phyloP scores from a whole-genome alignment of 2,329 filamentous ascomycete species.

The Phaeomoniella chlamydospora region DNA sequence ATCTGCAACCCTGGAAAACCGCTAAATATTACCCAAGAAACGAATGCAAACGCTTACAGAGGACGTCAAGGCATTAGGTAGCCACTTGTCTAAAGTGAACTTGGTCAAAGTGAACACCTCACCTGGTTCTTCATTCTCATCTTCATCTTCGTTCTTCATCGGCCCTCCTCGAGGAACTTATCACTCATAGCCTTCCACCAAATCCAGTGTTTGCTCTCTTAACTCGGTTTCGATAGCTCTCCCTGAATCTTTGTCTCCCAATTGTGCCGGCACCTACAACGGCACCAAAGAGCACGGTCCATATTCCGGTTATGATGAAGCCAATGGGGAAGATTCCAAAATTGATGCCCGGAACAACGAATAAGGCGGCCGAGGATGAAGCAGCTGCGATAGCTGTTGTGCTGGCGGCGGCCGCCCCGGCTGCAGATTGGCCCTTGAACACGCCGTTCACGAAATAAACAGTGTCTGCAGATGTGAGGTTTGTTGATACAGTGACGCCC shows the following conservation, averaged over 20 bases:
- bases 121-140: no score
- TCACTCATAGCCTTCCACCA: no score
- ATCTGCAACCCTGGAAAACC: no score
- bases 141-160: no score
- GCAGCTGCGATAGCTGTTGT: constrained; percentile 10
- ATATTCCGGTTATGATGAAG: constrained; percentile 17
- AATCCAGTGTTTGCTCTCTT: neutral
- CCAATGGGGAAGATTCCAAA: constrained; percentile 17
- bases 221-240: constrained; percentile 16
- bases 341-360: constrained; percentile 17
- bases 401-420: constrained; percentile 8
- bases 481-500: constrained; percentile 9
- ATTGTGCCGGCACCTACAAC: constrained; percentile 18
- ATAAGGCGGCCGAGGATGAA: constrained; percentile 13
- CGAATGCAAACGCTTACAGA: no score
- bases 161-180: no score
- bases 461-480: constrained; percentile 16
- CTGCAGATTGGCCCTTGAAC: constrained; percentile 12
- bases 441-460: constrained; percentile 21
- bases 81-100: no score
- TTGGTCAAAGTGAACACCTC: no score
- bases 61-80: no score
- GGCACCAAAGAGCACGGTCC: constrained; percentile 16
- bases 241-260: constrained; percentile 16
- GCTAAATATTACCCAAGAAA: no score